Evolutionary conservation across 352 stramenopile species (phyloP).

Genomic region (Peronospora farinosa): DNA sequence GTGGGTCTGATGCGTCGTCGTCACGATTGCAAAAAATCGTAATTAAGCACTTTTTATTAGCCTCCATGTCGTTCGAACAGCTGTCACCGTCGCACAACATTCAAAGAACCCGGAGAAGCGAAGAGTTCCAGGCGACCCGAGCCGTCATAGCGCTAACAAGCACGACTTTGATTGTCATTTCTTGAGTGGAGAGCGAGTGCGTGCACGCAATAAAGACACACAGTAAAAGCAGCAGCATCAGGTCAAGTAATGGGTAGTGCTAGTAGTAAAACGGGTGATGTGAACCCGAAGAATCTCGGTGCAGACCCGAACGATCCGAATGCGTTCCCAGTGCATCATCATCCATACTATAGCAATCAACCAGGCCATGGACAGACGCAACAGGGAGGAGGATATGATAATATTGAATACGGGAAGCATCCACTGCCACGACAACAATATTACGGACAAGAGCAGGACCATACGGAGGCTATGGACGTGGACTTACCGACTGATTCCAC

Average conservation of each 20-base stretch:
- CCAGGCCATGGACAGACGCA: conserved; percentile 15
- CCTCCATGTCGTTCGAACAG: neutral
- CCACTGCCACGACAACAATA: conserved; percentile 9
- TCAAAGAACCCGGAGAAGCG: neutral
- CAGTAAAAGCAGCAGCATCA: conserved; percentile 1
- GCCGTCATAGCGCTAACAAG: neutral
- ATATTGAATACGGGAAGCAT: conserved; percentile 11
- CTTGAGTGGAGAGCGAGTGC: conserved; percentile 1
- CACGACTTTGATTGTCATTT: conserved; percentile 19
- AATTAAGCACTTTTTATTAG: no score
- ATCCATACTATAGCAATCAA: conserved; percentile 57
- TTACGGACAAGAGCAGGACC: conserved; percentile 6
- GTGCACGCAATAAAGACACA: conserved; percentile 7
- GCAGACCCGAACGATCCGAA: conserved; percentile 41
- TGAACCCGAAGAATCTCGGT: conserved; percentile 71
- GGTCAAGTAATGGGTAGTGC: conserved; percentile 60
- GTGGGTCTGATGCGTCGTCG: neutral
- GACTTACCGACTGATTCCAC: conserved; percentile 33
- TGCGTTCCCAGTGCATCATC: conserved; percentile 61
- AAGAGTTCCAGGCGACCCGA: neutral
- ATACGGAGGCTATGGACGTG: conserved; percentile 62
- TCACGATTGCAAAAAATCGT: neutral
- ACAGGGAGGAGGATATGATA: conserved; percentile 6
- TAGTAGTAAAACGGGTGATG: conserved; percentile 76
- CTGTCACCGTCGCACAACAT: neutral